Conservation (phyloP, 768 basidiomycete genomes). For the Boletus pseudo-olivaceus region DNA sequence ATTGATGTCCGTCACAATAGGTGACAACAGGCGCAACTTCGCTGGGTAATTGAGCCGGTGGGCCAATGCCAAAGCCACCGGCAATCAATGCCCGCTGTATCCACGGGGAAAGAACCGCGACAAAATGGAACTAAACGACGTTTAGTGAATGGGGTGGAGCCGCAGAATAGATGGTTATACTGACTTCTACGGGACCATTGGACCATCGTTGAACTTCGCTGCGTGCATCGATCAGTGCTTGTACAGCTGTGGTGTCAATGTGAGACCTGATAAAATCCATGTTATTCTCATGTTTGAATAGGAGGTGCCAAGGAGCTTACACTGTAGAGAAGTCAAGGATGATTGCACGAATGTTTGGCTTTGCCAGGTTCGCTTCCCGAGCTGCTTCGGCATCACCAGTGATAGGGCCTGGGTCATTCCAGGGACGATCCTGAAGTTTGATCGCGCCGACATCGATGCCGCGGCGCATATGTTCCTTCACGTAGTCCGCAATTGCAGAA, state of each 20-base stretch:
- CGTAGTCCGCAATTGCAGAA: slow-evolving; percentile 72
- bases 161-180: slow-evolving; percentile 7
- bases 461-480: slow-evolving; percentile 71
- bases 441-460: slow-evolving; percentile 71
- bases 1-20: slow-evolving; percentile 43
- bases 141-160: not conserved
- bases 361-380: slow-evolving; percentile 46
- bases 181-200: slow-evolving; percentile 67
- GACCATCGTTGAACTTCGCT: slow-evolving; percentile 87
- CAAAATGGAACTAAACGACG: slow-evolving; percentile 82
- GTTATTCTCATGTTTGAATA: not conserved
- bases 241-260: slow-evolving; percentile 88
- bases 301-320: slow-evolving; percentile 31
- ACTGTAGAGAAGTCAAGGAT: slow-evolving; percentile 89
- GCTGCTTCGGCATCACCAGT: slow-evolving; percentile 45
- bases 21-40: slow-evolving; percentile 83
- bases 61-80: slow-evolving; percentile 86
- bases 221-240: slow-evolving; percentile 87
- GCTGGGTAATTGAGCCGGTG: slow-evolving; percentile 36
- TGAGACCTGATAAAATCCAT: slow-evolving; percentile 53
- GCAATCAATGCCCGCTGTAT: slow-evolving; percentile 84
- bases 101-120: slow-evolving; percentile 90
- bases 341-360: slow-evolving; percentile 76
- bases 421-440: slow-evolving; percentile 71
- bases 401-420: slow-evolving; percentile 88